Base-by-base conservation (phyloP, 164 flowering plant genomes). In the Annona cherimola region DNA sequence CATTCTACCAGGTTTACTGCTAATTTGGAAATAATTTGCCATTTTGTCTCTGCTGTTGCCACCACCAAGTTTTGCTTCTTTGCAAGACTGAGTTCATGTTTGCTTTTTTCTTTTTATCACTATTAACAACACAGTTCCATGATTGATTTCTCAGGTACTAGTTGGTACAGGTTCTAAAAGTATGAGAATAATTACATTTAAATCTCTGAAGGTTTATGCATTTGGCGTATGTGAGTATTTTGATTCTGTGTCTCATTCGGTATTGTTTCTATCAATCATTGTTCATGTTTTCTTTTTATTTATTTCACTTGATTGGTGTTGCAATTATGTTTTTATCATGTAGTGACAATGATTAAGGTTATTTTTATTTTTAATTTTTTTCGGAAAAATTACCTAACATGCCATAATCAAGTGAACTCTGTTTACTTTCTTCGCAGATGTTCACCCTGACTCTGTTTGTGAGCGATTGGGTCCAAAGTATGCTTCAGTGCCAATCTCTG, bases 161-260 rank as follows among this genome's bases (percentile, higher is more conserved):
- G 99, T 95, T 74, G 99, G 91, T 75, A 91, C 93, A 80, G 99
- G 98, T 72, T 90, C 92, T 50, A 89, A 86, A 83, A 85, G 83
- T 14, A 89, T 89, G 93, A 93, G 70, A 73, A 82, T 93, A 69
- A 71, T 93, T 69, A 90, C 78, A 86, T 81, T 95, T 44, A 95
- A 92, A 69, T 81, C 98, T 65, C 76, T 95, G 69, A 91, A 88
- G 81, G 76, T 95, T 46, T 95, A 93, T 83, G 99, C 99, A 54
- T 95, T 88, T 82, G 99, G 94, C 73, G 84, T 93, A 75, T 95
- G 99, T 91, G 83, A 93, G 99, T 87, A 60, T 18, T 62, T 44
- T 40, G 1, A 44, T 69, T 26, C 2, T 46, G 26, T 11, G n/a
- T 50, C 19, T 50, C 46, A 45, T n/a, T 26, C 0, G 4, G 42